Conservation (phyloP, 106 monocot genomes). For the Agapanthus africanus region DNA sequence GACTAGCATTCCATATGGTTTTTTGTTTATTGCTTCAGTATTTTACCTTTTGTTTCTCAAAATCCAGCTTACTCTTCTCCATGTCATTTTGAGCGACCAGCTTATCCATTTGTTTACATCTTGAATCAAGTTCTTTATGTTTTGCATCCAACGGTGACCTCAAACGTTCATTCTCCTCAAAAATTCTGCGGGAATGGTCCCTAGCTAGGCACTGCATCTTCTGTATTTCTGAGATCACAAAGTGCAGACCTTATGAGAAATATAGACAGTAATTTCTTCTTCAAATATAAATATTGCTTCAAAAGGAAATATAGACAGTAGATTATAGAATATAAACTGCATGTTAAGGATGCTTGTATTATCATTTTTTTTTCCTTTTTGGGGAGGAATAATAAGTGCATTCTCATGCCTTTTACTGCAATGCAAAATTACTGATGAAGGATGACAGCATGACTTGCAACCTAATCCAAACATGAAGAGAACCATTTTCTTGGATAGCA, state of each 20-base stretch:
- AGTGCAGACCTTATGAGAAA: constrained; percentile 2
- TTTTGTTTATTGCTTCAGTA: background rate
- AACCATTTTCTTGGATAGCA: background rate
- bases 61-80: constrained; percentile 43
- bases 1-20: background rate
- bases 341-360: too few species aligned
- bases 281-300: too few species aligned
- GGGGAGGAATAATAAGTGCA: background rate
- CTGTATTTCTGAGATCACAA: constrained; percentile 39
- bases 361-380: too few species aligned
- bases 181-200: constrained; percentile 39
- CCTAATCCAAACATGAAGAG: too few species aligned
- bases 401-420: background rate
- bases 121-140: constrained; percentile 37
- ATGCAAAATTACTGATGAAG: background rate
- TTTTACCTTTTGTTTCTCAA: constrained; percentile 53
- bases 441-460: background rate
- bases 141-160: constrained; percentile 41
- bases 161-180: constrained; percentile 48
- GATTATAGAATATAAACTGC: background rate
- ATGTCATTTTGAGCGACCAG: constrained; percentile 34
- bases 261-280: too few species aligned
- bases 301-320: background rate
- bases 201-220: constrained; percentile 46
- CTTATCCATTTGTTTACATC: constrained; percentile 27